A percentile compares a stretch with the other conserved stretches of the same genome.
Conservation (phyloP, 768 basidiomycete genomes). For the Atractiella rhizophila region DNA sequence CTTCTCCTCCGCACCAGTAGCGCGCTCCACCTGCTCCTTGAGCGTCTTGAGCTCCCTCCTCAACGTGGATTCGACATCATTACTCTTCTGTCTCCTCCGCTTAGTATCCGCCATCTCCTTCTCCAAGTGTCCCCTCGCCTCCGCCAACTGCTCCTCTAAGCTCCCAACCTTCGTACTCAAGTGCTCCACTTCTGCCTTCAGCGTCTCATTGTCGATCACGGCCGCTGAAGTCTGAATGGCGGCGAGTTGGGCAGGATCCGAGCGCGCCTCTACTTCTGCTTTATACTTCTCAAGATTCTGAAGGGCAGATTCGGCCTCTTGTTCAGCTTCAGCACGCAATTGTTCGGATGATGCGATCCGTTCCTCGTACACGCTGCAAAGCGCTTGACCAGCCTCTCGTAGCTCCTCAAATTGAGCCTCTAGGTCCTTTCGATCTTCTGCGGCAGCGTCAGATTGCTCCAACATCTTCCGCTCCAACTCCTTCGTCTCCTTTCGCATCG, state of each 20-base stretch:
- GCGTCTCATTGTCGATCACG: constrained; percentile 80
- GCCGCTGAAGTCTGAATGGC: constrained; percentile 31
- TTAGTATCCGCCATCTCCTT: constrained; percentile 28
- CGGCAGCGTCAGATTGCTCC: constrained; percentile 28
- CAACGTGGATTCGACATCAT: constrained; percentile 32
- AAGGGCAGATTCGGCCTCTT: constrained; percentile 8
- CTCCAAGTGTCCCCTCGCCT: constrained; percentile 37
- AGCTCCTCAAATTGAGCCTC: constrained; percentile 55
- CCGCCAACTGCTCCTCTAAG: constrained; percentile 68
- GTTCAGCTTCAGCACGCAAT: not conserved
- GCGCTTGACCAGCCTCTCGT: constrained; percentile 68
- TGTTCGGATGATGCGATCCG: constrained; percentile 41
- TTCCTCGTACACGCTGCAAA: constrained; percentile 84
- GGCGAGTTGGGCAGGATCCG: constrained; percentile 1
- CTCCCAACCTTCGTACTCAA: constrained; percentile 46
- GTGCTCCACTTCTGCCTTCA: constrained; percentile 71
- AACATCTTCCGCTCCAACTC: constrained; percentile 29
- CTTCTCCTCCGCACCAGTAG: not conserved
- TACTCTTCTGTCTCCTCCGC: constrained; percentile 13
- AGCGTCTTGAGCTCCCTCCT: constrained; percentile 45
- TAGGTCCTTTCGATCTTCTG: constrained; percentile 41
- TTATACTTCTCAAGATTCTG: constrained; percentile 6
- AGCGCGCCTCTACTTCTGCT: not conserved
- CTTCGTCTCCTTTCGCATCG: constrained; percentile 34
- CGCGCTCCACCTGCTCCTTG: constrained; percentile 35